phyloP scores from a whole-genome alignment of 306 rosid genomes.

The Dalbergia oliveri region DNA sequence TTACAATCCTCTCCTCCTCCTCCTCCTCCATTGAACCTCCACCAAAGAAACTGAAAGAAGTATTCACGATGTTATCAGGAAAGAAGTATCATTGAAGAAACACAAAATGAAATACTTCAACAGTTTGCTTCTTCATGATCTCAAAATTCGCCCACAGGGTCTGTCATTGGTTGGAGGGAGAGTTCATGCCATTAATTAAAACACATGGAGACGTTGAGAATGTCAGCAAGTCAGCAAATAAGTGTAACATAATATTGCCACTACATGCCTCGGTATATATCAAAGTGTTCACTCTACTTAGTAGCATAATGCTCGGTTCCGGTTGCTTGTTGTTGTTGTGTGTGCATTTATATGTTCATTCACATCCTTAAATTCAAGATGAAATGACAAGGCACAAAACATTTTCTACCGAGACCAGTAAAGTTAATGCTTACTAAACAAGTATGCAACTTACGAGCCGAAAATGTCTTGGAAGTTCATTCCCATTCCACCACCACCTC shows the following conservation, averaged over 20 bases:
- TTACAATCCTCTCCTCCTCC: slow-evolving; percentile 73
- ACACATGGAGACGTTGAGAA: not conserved
- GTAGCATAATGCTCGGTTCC: not conserved
- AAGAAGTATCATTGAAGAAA: not conserved
- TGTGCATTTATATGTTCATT: not conserved
- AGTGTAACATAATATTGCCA: not conserved
- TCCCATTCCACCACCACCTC: slow-evolving; percentile 82
- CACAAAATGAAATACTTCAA: not conserved
- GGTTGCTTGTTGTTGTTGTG: not conserved
- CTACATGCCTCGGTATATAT: not conserved
- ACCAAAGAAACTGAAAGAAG: slow-evolving; percentile 68
- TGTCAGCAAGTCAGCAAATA: not conserved
- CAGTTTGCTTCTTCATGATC: not conserved
- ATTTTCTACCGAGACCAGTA: not conserved
- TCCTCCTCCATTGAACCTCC: slow-evolving; percentile 71
- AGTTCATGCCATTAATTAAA: not conserved
- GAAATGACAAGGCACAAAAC: not conserved
- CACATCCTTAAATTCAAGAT: not conserved
- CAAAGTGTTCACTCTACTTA: not conserved
- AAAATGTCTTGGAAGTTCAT: slow-evolving; percentile 82
- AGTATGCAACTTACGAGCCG: slow-evolving; percentile 56
- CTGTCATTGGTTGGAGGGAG: not conserved
- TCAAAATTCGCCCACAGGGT: not conserved
- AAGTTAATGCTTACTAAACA: not conserved
- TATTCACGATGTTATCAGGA: slow-evolving; percentile 1